These are phyloP conservation scores for Leccinum fallax DNA, from an alignment of 1,284 basidiomycete species.

Conservation along the genomic window DNA sequence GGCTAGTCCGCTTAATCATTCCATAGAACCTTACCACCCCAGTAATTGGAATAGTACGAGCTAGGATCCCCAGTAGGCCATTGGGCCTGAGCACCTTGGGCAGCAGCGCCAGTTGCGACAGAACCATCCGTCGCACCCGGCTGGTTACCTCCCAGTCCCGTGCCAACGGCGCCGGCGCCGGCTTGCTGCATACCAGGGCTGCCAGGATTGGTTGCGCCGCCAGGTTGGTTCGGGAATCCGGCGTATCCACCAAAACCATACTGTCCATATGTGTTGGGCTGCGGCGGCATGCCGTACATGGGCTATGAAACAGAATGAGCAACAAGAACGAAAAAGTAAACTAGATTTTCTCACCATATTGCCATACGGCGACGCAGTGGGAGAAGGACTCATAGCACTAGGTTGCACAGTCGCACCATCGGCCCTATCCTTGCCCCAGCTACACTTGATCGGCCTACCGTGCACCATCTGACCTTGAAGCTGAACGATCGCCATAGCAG, in stretches of 20 bases:
- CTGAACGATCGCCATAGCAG: conserved; percentile 95
- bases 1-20: neutral
- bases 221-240: no score
- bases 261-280: conserved; percentile 76
- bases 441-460: conserved; percentile 94
- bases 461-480: conserved; percentile 95
- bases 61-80: conserved; percentile 73
- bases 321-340: conserved; percentile 6
- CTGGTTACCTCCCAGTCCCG: conserved; percentile 57
- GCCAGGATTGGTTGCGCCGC: no score
- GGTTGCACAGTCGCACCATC: conserved; percentile 65
- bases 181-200: conserved; percentile 39
- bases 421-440: conserved; percentile 95
- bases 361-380: conserved; percentile 68
- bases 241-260: no score
- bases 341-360: conserved; percentile 58
- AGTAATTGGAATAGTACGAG: conserved; percentile 80
- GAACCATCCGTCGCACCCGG: conserved; percentile 59
- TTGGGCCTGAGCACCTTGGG: conserved; percentile 65
- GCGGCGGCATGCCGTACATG: conserved; percentile 88
- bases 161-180: conserved; percentile 49
- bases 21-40: conserved; percentile 62
- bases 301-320: conserved; percentile 47
- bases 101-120: conserved; percentile 45
- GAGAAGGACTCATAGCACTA: conserved; percentile 61